Conservation (phyloP, 148 eudicot genomes). For the Camellia sinensis region DNA sequence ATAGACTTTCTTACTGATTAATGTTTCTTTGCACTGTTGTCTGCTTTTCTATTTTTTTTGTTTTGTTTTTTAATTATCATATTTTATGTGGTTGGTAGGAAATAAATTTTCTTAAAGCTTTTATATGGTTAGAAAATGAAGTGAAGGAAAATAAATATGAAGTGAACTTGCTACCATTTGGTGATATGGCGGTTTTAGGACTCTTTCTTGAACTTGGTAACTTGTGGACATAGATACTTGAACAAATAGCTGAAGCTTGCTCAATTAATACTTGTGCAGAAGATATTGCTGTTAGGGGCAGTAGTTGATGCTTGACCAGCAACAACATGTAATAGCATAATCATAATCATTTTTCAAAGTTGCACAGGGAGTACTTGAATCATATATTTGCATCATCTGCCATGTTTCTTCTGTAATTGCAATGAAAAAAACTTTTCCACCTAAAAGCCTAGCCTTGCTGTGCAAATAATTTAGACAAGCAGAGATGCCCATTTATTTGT, state of each 20-base stretch:
- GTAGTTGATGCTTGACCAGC: not conserved
- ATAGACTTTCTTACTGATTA: conserved; percentile 7
- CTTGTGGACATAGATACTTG: not conserved
- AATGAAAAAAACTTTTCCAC: not conserved
- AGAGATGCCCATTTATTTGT: not conserved
- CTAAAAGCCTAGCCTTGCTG: not conserved
- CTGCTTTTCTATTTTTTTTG: not conserved
- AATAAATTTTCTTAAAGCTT: not conserved
- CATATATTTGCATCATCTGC: conserved; percentile 6
- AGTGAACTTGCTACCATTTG: not conserved
- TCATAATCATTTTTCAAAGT: not conserved
- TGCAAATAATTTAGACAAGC: not conserved
- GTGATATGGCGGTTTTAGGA: not conserved
- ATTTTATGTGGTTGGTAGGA: not conserved
- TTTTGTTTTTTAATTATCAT: not conserved
- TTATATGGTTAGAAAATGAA: not conserved
- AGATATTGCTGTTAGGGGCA: not conserved
- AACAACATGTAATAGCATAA: not conserved
- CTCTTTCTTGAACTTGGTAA: not conserved
- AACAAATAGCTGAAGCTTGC: not conserved
- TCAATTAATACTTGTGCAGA: not conserved
- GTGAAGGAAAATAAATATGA: not conserved
- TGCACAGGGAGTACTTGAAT: not conserved
- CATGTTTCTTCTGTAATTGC: not conserved
- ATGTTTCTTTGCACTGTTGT: not conserved